Base-by-base conservation (phyloP, 2,329 filamentous ascomycete species). In the Tolypocladium album region DNA sequence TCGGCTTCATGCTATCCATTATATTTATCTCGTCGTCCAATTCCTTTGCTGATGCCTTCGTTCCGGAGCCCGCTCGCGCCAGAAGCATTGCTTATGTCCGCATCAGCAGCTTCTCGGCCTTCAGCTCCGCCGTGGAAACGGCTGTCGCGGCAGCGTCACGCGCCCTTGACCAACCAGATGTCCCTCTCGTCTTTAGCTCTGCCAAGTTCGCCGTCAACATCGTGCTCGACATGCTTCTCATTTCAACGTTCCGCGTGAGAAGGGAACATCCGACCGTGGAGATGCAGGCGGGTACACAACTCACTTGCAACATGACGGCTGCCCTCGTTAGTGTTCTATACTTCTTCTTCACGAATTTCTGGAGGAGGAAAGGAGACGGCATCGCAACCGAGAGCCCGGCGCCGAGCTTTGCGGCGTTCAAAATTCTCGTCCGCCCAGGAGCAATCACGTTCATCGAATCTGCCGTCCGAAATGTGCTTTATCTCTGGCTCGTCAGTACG, bases 181-280 rank as follows among this genome's bases (percentile, higher is more conserved):
- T 90, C 0, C 86, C 87, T 0, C 72, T 90, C 0, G 66, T 88
- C 0, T 87, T 90, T 63, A 88, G 82, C 68, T 79, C 77, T 0
- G 75, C 79, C 58, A 88, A 87, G 63, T 88, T 89, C 58, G 72
- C 76, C 0, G 69, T 88, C 61, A 90, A 90, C 64, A 90, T 90
- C 59, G 61, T 85, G 2, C 75, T 90, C 0, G 86, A 89, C 63
- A 67, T 90, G 59, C 72, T 90, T 0, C 67, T 90, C 42, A 83
- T 90, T 53, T 89, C 86, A 0, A 82, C 75, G 1, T 86, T 88
- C 58, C 84, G 87, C 62, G 79, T 89, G 1, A 78, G 79, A 0
- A 67, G 66, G 0, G 72, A 79, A 45, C 74, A 66, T 1, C 85
- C 86, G 0, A 84, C 79, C 0, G 78, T 88, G 63, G 87, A 87